A percentile compares a stretch with the other conserved stretches of the same genome.
Evolutionary conservation across 805 yeast genomes (phyloP).

Genomic region (Myxozyma kluyveri): DNA sequence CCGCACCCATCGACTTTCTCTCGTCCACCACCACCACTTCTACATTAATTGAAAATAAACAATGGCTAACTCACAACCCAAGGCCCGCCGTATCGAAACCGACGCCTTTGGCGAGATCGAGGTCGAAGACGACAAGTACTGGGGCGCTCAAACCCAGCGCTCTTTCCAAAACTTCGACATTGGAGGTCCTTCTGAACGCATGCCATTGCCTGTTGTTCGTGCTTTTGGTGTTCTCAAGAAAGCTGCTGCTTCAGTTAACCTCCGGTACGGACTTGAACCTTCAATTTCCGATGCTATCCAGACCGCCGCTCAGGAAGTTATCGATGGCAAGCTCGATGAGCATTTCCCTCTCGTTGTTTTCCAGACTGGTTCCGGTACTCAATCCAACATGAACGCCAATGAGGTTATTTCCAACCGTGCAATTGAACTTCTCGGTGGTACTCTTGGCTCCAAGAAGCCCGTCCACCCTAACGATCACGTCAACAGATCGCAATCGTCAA

Average conservation of each 20-base stretch:
- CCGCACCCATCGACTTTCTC: background rate
- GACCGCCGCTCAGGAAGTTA: slow-evolving; percentile 92
- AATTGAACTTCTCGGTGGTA: slow-evolving; percentile 91
- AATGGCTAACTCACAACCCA: background rate
- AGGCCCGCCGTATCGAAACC: slow-evolving; percentile 62
- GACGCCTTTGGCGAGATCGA: slow-evolving; percentile 98
- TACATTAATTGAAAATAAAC: background rate
- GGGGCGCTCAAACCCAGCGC: slow-evolving; percentile 97
- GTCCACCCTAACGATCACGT: slow-evolving; percentile 99
- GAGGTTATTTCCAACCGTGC: slow-evolving; percentile 99
- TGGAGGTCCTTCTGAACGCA: slow-evolving; percentile 85
- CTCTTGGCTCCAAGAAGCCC: slow-evolving; percentile 84
- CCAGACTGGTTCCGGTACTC: slow-evolving; percentile 99
- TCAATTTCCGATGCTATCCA: slow-evolving; percentile 79
- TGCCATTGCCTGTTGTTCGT: slow-evolving; percentile 86
- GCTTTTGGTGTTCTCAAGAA: slow-evolving; percentile 94
- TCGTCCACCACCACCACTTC: background rate
- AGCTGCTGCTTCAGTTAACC: slow-evolving; percentile 90
- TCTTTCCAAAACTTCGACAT: slow-evolving; percentile 91
- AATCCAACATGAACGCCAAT: slow-evolving; percentile 97
- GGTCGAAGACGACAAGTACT: slow-evolving; percentile 80
- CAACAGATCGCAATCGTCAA: slow-evolving; percentile 97
- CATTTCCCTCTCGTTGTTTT: slow-evolving; percentile 98
- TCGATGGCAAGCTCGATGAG: slow-evolving; percentile 84
- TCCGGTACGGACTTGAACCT: slow-evolving; percentile 80